Base-by-base conservation (phyloP, 371 early-diverging fungal species). In the Mortierella sp. region DNA sequence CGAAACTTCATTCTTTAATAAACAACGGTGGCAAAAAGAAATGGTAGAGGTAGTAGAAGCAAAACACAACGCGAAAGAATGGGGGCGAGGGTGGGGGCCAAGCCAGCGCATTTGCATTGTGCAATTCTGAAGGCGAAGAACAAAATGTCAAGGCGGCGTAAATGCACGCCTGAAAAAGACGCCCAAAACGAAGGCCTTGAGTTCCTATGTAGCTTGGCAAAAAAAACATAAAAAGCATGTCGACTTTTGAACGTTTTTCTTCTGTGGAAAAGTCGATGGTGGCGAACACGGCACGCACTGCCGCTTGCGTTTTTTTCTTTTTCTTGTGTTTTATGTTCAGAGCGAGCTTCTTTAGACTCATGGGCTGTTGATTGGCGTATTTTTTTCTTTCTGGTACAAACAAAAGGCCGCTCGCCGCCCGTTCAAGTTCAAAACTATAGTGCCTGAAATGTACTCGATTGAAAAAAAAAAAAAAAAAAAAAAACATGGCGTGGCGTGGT, bases 231-330 rank as follows among this genome's bases (percentile, higher is more conserved):
- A 10, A 40, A 5, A 37, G 67, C 67, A 40, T 10, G 67, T 67
- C 67, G 67, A 67, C 67, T 67, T 67, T 59, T 57, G 28, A n/a
- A n/a, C 11, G 16, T 16, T 5, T 57, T 3, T 26, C 16, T 31
- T 59, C 24, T 8, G 31, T 67, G 43, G 40, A 67, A 67, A 67
- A 67, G 37, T 40, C 67, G 40, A 67, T 37, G 67, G 43, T 67
- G 37, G 24, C 43, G 34, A 67, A 37, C 21, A 34, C 61, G 34
- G 34, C 19, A 59, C 24, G 10, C n/a, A 67, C 67, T 34, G 43
- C 43, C 67, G 19, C 40, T 19, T 54, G 54, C 19, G 19, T 61
- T 31, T 5, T 34, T 19, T 31, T 5, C 14, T 19, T 34, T 6
- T 61, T 11, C 34, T 67, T 13, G 57, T 26, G 13, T 28, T 13